Evolutionary conservation across 2,329 filamentous ascomycete species (phyloP).

Genomic region (Grosmannia serpens): DNA sequence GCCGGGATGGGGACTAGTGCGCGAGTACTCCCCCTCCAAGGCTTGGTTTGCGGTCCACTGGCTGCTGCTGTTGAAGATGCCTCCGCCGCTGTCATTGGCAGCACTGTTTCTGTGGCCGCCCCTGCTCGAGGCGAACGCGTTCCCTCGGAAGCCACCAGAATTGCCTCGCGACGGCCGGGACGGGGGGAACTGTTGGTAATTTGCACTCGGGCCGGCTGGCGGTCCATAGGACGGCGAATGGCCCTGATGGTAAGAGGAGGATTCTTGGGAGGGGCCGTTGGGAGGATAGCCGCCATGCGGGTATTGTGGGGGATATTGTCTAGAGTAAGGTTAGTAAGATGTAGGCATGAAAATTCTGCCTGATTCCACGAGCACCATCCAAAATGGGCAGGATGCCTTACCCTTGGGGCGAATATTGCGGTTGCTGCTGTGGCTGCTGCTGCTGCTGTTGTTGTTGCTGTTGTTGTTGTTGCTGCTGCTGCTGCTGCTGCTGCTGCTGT

Average conservation of each 20-base stretch:
- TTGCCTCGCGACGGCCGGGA: constrained; percentile 32
- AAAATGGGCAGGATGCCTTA: constrained; percentile 16
- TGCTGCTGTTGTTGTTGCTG: constrained; percentile 25
- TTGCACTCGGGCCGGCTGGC: constrained; percentile 45
- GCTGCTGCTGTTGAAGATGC: constrained; percentile 48
- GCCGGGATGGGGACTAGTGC: constrained; percentile 11
- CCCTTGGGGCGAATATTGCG: constrained; percentile 28
- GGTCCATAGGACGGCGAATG: constrained; percentile 43
- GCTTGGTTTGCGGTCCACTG: constrained; percentile 53
- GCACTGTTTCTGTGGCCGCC: constrained; percentile 25
- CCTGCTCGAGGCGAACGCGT: constrained; percentile 38
- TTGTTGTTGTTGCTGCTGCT: constrained; percentile 23
- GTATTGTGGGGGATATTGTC: constrained; percentile 53
- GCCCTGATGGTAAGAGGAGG: constrained; percentile 42
- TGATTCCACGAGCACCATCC: background rate
- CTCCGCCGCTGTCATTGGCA: constrained; percentile 35
- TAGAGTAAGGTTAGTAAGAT: constrained; percentile 21
- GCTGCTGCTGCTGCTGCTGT: constrained; percentile 22
- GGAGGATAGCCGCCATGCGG: constrained; percentile 42
- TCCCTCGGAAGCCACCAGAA: constrained; percentile 46
- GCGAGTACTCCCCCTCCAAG: constrained; percentile 21
- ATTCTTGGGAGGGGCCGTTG: constrained; percentile 36
- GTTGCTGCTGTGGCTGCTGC: constrained; percentile 22
- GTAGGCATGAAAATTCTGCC: background rate
- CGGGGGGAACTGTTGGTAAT: constrained; percentile 37